Evolutionary conservation across 805 yeast genomes (phyloP).

Genomic region (Candida pseudofarinosa): DNA sequence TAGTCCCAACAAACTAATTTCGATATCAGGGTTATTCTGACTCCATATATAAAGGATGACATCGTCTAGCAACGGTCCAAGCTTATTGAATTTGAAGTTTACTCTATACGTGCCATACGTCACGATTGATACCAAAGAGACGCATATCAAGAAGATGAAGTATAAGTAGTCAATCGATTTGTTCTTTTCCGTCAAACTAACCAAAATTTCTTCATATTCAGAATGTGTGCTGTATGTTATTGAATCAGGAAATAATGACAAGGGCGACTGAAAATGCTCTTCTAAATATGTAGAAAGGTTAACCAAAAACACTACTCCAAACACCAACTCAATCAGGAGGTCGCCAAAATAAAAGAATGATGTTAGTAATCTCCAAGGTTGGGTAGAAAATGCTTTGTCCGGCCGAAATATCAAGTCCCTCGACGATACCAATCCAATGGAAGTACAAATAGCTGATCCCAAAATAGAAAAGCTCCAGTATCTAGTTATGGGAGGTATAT

Average conservation of each 20-base stretch:
- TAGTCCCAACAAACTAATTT: constrained; percentile 20
- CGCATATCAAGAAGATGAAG: constrained; percentile 21
- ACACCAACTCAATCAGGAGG: constrained; percentile 18
- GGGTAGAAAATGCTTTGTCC: constrained; percentile 21
- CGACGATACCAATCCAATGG: constrained; percentile 15
- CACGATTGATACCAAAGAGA: constrained; percentile 17
- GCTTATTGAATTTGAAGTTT: constrained; percentile 9
- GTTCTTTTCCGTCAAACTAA: constrained; percentile 12
- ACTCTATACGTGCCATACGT: constrained; percentile 14
- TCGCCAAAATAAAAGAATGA: constrained; percentile 31
- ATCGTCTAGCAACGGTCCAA: constrained; percentile 25
- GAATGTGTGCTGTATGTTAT: constrained; percentile 12
- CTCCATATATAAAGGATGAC: constrained; percentile 27
- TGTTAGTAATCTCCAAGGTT: constrained; percentile 37
- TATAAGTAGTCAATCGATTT: constrained; percentile 29
- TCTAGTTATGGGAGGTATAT: constrained; percentile 19
- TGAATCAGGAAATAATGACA: constrained; percentile 19
- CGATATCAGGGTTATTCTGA: constrained; percentile 21
- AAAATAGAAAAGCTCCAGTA: constrained; percentile 26
- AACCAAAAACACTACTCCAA: constrained; percentile 16
- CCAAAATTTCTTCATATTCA: constrained; percentile 13
- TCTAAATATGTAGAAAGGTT: constrained; percentile 23
- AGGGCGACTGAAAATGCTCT: constrained; percentile 13
- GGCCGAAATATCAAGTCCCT: constrained; percentile 22
- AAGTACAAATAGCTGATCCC: constrained; percentile 16